Conservation (phyloP, 1,284 basidiomycete species). For the Melampsora abietis-canadensis region DNA sequence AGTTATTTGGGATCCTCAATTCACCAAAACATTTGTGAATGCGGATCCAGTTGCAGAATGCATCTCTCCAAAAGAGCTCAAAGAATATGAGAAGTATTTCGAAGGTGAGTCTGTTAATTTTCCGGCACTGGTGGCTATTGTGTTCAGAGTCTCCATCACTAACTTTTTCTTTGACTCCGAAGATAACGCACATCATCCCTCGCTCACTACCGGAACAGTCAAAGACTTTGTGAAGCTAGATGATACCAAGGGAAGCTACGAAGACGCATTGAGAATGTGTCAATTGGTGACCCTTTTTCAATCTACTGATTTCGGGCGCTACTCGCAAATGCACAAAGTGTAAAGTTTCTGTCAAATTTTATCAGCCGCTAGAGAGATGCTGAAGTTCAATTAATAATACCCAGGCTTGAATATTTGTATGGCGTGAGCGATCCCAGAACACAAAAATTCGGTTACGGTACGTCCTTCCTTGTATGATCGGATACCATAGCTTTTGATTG, state of each 20-base stretch:
- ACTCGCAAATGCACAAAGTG: constrained; percentile 38
- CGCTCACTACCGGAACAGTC: constrained; percentile 22
- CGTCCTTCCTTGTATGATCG: not conserved
- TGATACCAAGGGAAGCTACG: constrained; percentile 2
- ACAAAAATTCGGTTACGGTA: constrained; percentile 27
- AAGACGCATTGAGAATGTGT: constrained; percentile 6
- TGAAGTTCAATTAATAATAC: not conserved
- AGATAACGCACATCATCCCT: not conserved
- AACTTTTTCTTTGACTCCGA: not conserved
- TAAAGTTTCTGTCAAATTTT: not conserved
- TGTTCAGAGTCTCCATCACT: not conserved
- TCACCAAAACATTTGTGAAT: constrained; percentile 29
- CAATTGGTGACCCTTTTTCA: constrained; percentile 32
- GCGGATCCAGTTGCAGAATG: constrained; percentile 10
- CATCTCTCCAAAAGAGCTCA: not conserved
- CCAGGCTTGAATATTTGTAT: constrained; percentile 28
- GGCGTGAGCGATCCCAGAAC: constrained; percentile 24
- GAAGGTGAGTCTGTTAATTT: not conserved
- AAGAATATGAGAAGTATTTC: constrained; percentile 31
- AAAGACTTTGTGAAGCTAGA: not conserved
- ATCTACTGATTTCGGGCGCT: constrained; percentile 24
- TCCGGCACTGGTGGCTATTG: not conserved
- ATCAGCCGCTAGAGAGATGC: not conserved
- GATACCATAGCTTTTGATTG: not conserved
- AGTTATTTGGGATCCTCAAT: constrained; percentile 30